Conservation (phyloP, 2,329 filamentous ascomycete genomes). For the Verticillium nonalfalfae region DNA sequence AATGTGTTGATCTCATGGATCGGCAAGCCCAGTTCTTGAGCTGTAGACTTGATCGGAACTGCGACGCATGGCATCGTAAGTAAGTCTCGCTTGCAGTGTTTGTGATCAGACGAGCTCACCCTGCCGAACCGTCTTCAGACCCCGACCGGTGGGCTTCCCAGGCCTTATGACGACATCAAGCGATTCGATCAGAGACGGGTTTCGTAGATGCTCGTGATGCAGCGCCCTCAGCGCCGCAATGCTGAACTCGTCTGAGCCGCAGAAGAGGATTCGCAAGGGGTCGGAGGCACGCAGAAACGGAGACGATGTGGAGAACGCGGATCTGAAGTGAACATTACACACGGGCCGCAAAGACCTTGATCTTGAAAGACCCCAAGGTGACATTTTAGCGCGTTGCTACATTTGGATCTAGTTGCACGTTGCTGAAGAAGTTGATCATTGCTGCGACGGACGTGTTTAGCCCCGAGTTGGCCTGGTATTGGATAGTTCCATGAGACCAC, state of each 20-base stretch:
- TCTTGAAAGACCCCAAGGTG: background rate
- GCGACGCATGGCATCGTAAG: background rate
- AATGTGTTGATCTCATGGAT: slow-evolving; percentile 79
- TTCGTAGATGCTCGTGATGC: slow-evolving; percentile 47
- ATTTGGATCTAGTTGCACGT: background rate
- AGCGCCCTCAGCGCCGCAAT: slow-evolving; percentile 68
- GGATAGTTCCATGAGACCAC: background rate
- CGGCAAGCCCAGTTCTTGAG: slow-evolving; percentile 55
- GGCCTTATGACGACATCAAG: slow-evolving; percentile 83
- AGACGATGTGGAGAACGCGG: background rate
- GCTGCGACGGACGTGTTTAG: background rate
- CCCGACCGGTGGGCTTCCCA: slow-evolving; percentile 71
- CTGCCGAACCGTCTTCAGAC: slow-evolving; percentile 59
- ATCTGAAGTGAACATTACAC: background rate
- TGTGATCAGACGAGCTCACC: slow-evolving; percentile 34
- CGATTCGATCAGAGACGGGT: slow-evolving; percentile 55
- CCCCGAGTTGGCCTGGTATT: background rate
- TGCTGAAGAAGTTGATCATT: background rate
- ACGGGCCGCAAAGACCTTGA: background rate
- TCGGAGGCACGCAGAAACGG: slow-evolving; percentile 26
- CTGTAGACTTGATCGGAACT: slow-evolving; percentile 70
- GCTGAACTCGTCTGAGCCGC: slow-evolving; percentile 89
- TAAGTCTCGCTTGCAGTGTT: background rate
- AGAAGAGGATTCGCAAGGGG: slow-evolving; percentile 83
- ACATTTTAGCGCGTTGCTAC: background rate